Base-by-base conservation (phyloP, 192 early-diverging fungal genomes). In the Paraglomus occultum region DNA sequence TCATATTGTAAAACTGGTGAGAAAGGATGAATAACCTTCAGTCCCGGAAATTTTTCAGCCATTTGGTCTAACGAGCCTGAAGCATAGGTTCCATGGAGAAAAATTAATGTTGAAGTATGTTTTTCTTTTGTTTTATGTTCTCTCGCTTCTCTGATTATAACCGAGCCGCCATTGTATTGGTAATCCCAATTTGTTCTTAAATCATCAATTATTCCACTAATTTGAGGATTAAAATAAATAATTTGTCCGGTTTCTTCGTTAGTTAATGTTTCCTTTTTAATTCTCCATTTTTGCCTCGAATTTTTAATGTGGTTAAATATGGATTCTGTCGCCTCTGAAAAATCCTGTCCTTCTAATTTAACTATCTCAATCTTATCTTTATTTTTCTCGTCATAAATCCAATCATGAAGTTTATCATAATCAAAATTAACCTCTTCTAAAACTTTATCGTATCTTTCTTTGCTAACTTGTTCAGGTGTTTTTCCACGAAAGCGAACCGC, bases 371-470 rank as follows among this genome's bases (percentile, higher is more conserved):
- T 8, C 9, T 57, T 57, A 23, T 57, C 54, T 20, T 57, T 57
- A 57, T 57, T 57, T 57, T 57, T 1, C 1, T 57, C 20, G 6
- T 57, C 1, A 9, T 40, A 1, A 23, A 15, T 57, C 31, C 55
- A 58, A 0, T 40, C 22, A 39, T 58, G 55, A 9, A 58, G 4
- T 58, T 58, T 31, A 7, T 58, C 31, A 4, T 5, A 17, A 17
- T 58, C 55, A 38, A 58, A 58, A 58, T 58, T 58, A 58, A 40
- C 38, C 10, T 58, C 55, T 5, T 58, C 55, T 58, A 11, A 58
- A 22, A 58, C 18, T 58, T 58, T 58, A 40, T 58, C 55, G 38
- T 58, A 58, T 58, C 55, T 58, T 58, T 58, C 55, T 40, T 58
- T 58, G 38, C 55, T 58, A 39, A 58, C 38, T 58, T 58, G 55